Conservation (phyloP, 192 early-diverging fungal genomes). For the Obelidium mucronatum region DNA sequence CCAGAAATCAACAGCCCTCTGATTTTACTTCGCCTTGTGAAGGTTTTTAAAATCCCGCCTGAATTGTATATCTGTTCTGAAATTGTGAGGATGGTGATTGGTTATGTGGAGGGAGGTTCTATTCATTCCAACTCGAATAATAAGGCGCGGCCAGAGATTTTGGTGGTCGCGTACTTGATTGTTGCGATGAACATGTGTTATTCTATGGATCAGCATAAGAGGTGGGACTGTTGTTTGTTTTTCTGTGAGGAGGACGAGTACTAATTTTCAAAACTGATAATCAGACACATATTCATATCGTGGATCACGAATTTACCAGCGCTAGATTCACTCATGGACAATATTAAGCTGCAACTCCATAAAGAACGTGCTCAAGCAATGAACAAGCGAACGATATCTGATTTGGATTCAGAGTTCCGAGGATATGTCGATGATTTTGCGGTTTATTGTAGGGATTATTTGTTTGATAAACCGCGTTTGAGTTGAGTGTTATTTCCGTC, state of each 20-base stretch:
- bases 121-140: neutral
- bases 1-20: slow-evolving; percentile 17
- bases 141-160: neutral
- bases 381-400: slow-evolving; percentile 12
- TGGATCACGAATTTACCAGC: slow-evolving; percentile 29
- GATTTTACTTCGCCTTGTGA: slow-evolving; percentile 18
- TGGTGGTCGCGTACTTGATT: slow-evolving; percentile 17
- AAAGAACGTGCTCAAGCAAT: neutral
- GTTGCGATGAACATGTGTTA: slow-evolving; percentile 24
- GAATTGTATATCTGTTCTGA: slow-evolving; percentile 25
- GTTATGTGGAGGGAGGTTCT: neutral
- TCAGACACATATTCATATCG: slow-evolving; percentile 20
- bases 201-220: neutral
- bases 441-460: slow-evolving; percentile 19
- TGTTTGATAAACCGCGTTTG: slow-evolving; percentile 27
- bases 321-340: neutral
- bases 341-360: slow-evolving; percentile 4
- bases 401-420: slow-evolving; percentile 17
- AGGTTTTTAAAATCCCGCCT: slow-evolving; percentile 2
- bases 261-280: neutral
- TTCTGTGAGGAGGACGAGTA: too few species aligned
- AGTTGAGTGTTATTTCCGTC: slow-evolving; percentile 5
- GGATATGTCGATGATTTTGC: neutral
- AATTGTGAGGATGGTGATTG: neutral
- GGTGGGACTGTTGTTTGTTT: neutral